phyloP scores from a whole-genome alignment of 257 asterid genomes.

The Pogostemon cablin region DNA sequence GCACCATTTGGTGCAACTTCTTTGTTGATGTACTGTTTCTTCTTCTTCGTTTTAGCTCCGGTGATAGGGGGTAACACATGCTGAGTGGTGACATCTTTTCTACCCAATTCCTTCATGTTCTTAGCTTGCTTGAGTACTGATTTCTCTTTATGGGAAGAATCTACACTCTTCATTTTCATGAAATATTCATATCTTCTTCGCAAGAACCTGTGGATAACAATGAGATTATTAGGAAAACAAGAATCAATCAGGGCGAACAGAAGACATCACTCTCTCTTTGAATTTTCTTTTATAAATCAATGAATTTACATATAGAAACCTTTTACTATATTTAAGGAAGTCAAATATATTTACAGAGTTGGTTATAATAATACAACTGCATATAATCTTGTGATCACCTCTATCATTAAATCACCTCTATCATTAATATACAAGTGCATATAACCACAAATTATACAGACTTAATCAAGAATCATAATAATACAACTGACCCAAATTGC shows the following conservation, averaged over 20 bases:
- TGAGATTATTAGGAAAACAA: slow-evolving; percentile 10
- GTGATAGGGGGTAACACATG: slow-evolving; percentile 52
- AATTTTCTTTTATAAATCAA: too few species aligned
- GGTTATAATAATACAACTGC: neutral
- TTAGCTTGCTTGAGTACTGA: slow-evolving; percentile 32
- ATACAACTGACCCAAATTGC: neutral
- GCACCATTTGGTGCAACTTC: slow-evolving; percentile 33
- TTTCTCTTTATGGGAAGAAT: slow-evolving; percentile 34
- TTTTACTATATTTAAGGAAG: too few species aligned
- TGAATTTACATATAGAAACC: too few species aligned
- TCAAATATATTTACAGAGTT: too few species aligned
- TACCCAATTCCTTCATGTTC: slow-evolving; percentile 23
- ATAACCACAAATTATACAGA: neutral
- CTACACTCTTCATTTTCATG: slow-evolving; percentile 37
- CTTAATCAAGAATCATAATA: neutral
- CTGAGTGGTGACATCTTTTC: slow-evolving; percentile 36
- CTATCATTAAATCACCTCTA: neutral
- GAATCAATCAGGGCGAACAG: neutral
- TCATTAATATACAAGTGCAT: neutral
- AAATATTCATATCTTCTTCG: slow-evolving; percentile 54
- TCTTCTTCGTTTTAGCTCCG: slow-evolving; percentile 45
- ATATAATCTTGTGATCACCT: neutral
- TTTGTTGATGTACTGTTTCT: slow-evolving; percentile 39
- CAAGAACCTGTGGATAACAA: slow-evolving; percentile 50
- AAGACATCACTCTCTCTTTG: neutral